Evolutionary conservation across 2,329 filamentous ascomycete species (phyloP), one percentile per base, ranked within the genome.

Genomic region (Bipolaris victoriae): DNA sequence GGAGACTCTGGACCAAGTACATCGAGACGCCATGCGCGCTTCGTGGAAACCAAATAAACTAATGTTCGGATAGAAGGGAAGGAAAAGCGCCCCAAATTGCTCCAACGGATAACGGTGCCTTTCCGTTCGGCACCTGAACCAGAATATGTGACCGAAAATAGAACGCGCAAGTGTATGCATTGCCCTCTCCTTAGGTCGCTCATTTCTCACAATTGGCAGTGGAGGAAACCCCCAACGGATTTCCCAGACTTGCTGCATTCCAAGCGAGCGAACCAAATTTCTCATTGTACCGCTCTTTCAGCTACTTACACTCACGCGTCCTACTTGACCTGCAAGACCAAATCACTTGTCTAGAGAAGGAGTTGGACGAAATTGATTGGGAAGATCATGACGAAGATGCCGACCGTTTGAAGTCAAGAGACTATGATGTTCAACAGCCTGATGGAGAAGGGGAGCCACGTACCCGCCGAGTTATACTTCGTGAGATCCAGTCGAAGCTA

Each of bases 231-330:
- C 76, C 77, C 0, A 69, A 76, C 20, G 78, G 78, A 6, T 79
- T 75, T 49, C 73, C 76, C 3, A 62, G 68, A 1, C 67, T 79
- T 0, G 76, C 78, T 3, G 70, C 73, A 0, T 79, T 80, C 50
- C 73, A 78, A 43, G 66, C 75, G 5, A 76, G 72, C 46, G 77
- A 80, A 39, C 58, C 69, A 9, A 78, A 77, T 48, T 79, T 79
- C 51, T 65, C 74, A 1, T 64, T 78, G 3, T 80, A 79, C 57
- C 68, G 78, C 4, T 71, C 70, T 3, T 80, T 79, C 50, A 64
- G 62, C 39, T 77, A 78, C 52, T 61, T 79, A 1, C 77, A 80
- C 47, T 69, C 72, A 6, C 75, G 78, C 3, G 56, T 79, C 1
- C 58, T 79, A 1, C 69, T 77, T 1, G 69, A 75, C 22, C 47